phyloP scores from a whole-genome alignment of 495 filamentous ascomycete genomes.

The Tetracladium setigerum region DNA sequence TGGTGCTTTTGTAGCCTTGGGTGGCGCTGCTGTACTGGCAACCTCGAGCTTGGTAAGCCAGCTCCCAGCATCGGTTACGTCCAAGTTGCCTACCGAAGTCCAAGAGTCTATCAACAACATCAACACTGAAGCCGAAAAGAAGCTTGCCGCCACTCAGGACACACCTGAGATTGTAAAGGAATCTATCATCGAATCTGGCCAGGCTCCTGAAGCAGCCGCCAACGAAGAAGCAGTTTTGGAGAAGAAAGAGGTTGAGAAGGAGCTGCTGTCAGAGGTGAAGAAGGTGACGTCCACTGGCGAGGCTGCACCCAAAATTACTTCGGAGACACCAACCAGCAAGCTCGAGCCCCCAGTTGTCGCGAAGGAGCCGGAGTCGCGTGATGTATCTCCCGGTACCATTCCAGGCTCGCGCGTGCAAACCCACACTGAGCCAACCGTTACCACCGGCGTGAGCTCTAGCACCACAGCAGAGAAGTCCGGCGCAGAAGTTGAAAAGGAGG shows the following conservation, averaged over 20 bases:
- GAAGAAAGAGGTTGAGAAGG: slow-evolving; percentile 68
- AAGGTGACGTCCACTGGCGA: slow-evolving; percentile 40
- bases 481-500: no score
- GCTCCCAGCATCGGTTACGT: slow-evolving; percentile 6
- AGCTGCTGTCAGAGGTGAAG: slow-evolving; percentile 48
- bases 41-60: slow-evolving; percentile 5
- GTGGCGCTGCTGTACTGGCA: slow-evolving; percentile 32
- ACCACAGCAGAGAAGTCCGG: slow-evolving; percentile 16
- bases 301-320: slow-evolving; percentile 38
- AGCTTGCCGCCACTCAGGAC: slow-evolving; percentile 37
- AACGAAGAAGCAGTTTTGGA: slow-evolving; percentile 61
- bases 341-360: slow-evolving; percentile 13
- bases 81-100: slow-evolving; percentile 8
- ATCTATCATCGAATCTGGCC: slow-evolving; percentile 56
- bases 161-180: slow-evolving; percentile 70
- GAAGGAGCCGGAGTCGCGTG: slow-evolving; percentile 16
- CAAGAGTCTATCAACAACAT: slow-evolving; percentile 14
- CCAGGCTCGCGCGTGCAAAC: slow-evolving; percentile 14
- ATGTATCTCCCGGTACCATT: slow-evolving; percentile 19
- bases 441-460: slow-evolving; percentile 4
- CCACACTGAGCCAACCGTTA: slow-evolving; percentile 13
- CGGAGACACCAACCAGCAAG: slow-evolving; percentile 1
- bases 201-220: slow-evolving; percentile 62
- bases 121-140: slow-evolving; percentile 12
- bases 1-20: slow-evolving; percentile 28